These are phyloP conservation scores for Wickerhamomyces canadensis DNA, from an alignment of 805 yeast genomes.

Conservation along the genomic window DNA sequence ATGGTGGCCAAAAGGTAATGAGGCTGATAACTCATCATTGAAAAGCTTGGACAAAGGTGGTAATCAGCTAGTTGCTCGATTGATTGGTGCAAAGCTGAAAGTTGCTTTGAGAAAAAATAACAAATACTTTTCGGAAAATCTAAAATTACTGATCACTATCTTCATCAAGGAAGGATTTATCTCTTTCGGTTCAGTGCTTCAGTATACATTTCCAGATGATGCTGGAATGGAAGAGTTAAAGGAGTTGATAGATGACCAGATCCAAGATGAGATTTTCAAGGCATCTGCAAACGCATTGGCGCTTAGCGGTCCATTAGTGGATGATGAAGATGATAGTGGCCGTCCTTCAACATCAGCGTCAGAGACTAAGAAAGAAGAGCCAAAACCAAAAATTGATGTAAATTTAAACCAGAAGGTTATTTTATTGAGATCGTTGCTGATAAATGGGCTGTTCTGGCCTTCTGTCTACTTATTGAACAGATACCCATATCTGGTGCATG, in stretches of 20 bases:
- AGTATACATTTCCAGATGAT: slow-evolving; percentile 49
- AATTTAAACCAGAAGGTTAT: slow-evolving; percentile 34
- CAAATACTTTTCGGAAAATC: slow-evolving; percentile 35
- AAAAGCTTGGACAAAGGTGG: slow-evolving; percentile 44
- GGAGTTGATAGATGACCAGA: slow-evolving; percentile 36
- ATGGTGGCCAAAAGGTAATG: slow-evolving; percentile 56
- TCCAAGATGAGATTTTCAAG: slow-evolving; percentile 50
- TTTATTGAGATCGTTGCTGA: slow-evolving; percentile 47
- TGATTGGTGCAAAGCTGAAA: slow-evolving; percentile 43
- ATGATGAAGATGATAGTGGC: slow-evolving; percentile 54
- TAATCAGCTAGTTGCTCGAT: slow-evolving; percentile 45
- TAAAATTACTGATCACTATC: slow-evolving; percentile 42
- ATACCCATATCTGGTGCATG: slow-evolving; percentile 55
- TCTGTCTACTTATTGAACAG: slow-evolving; percentile 51
- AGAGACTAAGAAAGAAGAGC: neutral
- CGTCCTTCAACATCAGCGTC: slow-evolving; percentile 3
- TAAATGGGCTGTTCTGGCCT: slow-evolving; percentile 59
- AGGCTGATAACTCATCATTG: slow-evolving; percentile 29
- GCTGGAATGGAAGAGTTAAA: slow-evolving; percentile 40
- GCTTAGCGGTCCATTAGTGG: slow-evolving; percentile 75
- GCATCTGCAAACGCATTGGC: slow-evolving; percentile 79
- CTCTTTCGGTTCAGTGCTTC: slow-evolving; percentile 55
- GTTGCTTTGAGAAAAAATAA: slow-evolving; percentile 22
- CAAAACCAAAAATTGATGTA: slow-evolving; percentile 1
- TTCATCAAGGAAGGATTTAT: slow-evolving; percentile 63